A percentile compares a stretch with the other conserved stretches of the same genome.
These are phyloP conservation scores for Trichoderma polysporum DNA, from an alignment of 2,329 filamentous ascomycete genomes.

Conservation along the genomic window DNA sequence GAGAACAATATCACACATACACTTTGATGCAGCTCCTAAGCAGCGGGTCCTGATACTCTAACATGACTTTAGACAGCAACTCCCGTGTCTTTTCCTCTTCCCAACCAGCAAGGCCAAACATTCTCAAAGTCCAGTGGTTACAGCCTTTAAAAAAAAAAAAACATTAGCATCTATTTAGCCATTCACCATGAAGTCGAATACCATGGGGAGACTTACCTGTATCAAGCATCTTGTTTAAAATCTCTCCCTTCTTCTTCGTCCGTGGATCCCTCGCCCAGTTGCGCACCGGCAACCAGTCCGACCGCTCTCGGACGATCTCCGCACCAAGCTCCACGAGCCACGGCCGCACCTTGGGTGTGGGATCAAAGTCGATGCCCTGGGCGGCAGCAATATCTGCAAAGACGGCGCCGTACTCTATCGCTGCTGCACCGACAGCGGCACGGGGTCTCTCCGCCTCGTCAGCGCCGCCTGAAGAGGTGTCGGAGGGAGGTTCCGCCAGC, in stretches of 20 bases:
- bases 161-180: neutral
- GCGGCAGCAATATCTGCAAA: constrained; percentile 31
- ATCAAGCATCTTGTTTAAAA: constrained; percentile 38
- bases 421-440: constrained; percentile 29
- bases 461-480: neutral
- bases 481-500: constrained; percentile 22
- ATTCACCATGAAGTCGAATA: neutral
- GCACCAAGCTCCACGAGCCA: constrained; percentile 41
- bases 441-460: neutral
- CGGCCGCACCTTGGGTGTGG: constrained; percentile 36
- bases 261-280: constrained; percentile 42
- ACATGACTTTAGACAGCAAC: constrained; percentile 33
- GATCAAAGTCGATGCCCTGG: constrained; percentile 42
- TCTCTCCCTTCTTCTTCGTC: constrained; percentile 37
- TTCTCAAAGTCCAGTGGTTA: constrained; percentile 28
- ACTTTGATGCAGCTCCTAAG: constrained; percentile 34
- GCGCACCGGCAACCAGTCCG: constrained; percentile 43
- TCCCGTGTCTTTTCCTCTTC: constrained; percentile 33
- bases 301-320: constrained; percentile 40
- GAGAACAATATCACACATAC: constrained; percentile 27
- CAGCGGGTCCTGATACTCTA: constrained; percentile 33
- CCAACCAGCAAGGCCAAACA: constrained; percentile 36
- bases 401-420: constrained; percentile 37
- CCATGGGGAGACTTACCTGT: constrained; percentile 6
- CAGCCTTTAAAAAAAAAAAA: neutral